Base-by-base conservation (phyloP, 2,329 filamentous ascomycete genomes). In the Pestalotiopsis sp. region DNA sequence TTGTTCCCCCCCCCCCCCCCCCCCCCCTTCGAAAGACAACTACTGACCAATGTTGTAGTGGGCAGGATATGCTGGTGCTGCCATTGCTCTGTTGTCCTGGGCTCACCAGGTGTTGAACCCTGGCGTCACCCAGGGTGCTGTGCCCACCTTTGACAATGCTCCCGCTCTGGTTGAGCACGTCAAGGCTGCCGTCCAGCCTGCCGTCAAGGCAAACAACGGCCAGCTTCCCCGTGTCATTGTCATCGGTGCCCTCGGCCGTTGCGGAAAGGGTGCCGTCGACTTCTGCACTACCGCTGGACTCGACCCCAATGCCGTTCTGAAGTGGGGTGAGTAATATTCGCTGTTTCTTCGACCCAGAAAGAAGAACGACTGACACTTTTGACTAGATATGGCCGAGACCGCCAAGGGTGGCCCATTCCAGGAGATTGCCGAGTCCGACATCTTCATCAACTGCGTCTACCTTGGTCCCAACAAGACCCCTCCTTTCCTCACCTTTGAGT, bases 391-490 rank as follows among this genome's bases (percentile, higher is more conserved):
- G 78, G 87, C 87, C 39, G 93, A 97, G 87, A 97, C 94, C 52
- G 85, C 86, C 68, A 87, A 87, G 80, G 89, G 90, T 67, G 93
- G 93, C 1, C 93, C 93, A 11, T 96, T 95, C 81, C 81, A 85
- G 71, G 93, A 96, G 83, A 94, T 97, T 75, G 84, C 90, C 61
- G 88, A 93, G 80, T 87, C 84, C 70, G 90, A 93, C 75, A 91
- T 94, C 77, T 93, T 94, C 78, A 86, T 96, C 80, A 97, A 96
- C 85, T 94, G 92, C 87, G 95, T 97, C 79, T 97, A 97, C 83
- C 90, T 98, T 57, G 89, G 86, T 70, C 85, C 89, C 74, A 88
- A 91, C 78, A 13, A 14, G 14, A 95, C 96, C 73, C 92, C 93
- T 31, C 92, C 92, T 41, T 98, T 98, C 78, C 87, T 97, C 77